Percentiles rank a stretch among this genome's conserved stretches.
These are phyloP conservation scores for Ophiostoma sp. DNA, from an alignment of 2,329 filamentous ascomycete species.

Conservation along the genomic window DNA sequence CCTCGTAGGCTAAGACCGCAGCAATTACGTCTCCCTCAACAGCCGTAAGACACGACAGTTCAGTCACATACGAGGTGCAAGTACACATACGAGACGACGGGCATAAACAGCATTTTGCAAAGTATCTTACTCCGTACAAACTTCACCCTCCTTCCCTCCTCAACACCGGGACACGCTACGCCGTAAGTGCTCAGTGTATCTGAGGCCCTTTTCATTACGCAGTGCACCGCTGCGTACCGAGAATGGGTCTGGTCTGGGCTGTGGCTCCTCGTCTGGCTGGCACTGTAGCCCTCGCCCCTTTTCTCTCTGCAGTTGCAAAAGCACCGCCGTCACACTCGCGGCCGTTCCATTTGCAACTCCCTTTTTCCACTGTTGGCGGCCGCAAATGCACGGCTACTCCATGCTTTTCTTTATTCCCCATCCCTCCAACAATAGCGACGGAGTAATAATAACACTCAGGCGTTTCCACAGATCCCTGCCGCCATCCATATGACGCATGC, in stretches of 20 bases:
- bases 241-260: constrained; percentile 14
- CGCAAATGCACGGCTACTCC: constrained; percentile 9
- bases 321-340: neutral
- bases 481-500: constrained; percentile 27
- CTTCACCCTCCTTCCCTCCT: neutral
- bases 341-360: constrained; percentile 7
- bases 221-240: constrained; percentile 11
- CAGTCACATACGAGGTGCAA: neutral
- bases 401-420: constrained; percentile 22
- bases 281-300: neutral
- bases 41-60: neutral
- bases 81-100: neutral
- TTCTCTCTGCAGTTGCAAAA: neutral
- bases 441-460: constrained; percentile 1
- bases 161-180: neutral
- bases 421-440: constrained; percentile 8
- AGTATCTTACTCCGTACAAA: too few relatives aligned
- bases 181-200: neutral
- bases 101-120: neutral
- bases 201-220: constrained; percentile 8
- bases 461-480: constrained; percentile 26
- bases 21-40: neutral
- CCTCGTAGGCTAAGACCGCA: constrained; percentile 29
- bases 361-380: constrained; percentile 17
- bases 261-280: neutral